Evolutionary conservation across 805 yeast genomes (phyloP), one percentile per base, ranked within the genome.

Genomic region (Cyberlindnera mycetangii): DNA sequence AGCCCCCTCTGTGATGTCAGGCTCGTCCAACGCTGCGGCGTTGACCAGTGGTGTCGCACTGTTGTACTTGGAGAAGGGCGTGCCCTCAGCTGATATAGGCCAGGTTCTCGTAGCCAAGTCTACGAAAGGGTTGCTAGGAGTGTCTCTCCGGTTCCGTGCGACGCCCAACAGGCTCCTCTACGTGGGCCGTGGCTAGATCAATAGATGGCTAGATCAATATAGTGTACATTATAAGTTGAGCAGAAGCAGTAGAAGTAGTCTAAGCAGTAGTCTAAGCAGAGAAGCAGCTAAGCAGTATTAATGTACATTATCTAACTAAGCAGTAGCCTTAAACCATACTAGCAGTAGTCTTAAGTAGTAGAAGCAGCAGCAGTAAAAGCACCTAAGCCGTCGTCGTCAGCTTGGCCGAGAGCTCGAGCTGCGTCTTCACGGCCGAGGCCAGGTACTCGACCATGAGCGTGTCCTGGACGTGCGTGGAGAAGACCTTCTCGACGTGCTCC

Each of bases 1-100:
- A 56, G 16, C 48, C 41, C 53, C 64, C 2, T 38, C 60, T 1
- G 45, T 48, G 7, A 64, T 76, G 52, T 78, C 89, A 2, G 95
- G 95, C 0, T 85, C 92, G 0, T 85, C 93, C 3, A 83, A 83
- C 89, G 81, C 92, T 1, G 66, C 89, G 2, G 93, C 93, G 0
- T 69, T 76, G 15, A 81, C 83, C 10, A 70, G 86, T 4, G 93
- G 95, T 0, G 54, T 78, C 32, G 76, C 69, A 14, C 84, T 83
- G 0, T 67, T 74, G 39, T 57, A 81, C 25, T 58, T 85, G 46
- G 75, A 79, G 37, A 66, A 69, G 15, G 87, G 86, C 1, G 56
- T 75, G 0, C 49, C 62, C 0, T 66, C 73, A 0, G 58, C 54
- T 0, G 71, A 75, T 3, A 59, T 84, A 12, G 70, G 70, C 47